Conservation (phyloP, 345 rosid species). For the Sisymbrium altissimum region DNA sequence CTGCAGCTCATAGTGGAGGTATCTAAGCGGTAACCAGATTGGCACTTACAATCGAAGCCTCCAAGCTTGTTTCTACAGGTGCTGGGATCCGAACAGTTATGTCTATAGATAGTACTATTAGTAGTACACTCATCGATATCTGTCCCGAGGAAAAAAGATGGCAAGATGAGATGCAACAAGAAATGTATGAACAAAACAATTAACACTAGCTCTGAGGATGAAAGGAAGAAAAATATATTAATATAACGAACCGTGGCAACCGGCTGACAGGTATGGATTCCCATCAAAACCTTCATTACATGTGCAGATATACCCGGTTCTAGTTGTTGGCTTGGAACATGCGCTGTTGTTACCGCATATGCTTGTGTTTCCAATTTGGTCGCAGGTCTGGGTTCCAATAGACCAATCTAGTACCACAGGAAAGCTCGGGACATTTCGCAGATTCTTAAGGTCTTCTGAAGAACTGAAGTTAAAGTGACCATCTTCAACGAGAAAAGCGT, state of each 20-base stretch:
- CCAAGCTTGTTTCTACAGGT: conserved; percentile 1
- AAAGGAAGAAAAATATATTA: neutral
- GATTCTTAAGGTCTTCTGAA: neutral
- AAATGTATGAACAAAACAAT: no score
- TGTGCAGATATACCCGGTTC: conserved; percentile 28
- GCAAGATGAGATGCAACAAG: no score
- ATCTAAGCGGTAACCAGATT: neutral
- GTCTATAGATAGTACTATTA: neutral
- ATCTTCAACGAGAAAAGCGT: neutral
- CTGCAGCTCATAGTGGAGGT: no score
- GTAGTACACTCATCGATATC: neutral
- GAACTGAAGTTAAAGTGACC: neutral
- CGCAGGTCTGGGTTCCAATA: neutral
- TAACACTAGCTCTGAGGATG: no score
- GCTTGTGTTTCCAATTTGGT: neutral
- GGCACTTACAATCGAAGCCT: conserved; percentile 29
- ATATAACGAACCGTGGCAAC: conserved; percentile 26
- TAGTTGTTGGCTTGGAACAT: neutral
- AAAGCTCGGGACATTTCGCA: neutral
- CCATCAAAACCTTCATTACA: conserved; percentile 14
- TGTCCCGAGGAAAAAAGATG: no score
- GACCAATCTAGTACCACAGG: neutral
- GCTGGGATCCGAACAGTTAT: neutral
- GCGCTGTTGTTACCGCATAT: neutral
- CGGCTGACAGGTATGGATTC: neutral